Base-by-base conservation (phyloP, 2,329 filamentous ascomycete species). In the Hypoxylon sp. region DNA sequence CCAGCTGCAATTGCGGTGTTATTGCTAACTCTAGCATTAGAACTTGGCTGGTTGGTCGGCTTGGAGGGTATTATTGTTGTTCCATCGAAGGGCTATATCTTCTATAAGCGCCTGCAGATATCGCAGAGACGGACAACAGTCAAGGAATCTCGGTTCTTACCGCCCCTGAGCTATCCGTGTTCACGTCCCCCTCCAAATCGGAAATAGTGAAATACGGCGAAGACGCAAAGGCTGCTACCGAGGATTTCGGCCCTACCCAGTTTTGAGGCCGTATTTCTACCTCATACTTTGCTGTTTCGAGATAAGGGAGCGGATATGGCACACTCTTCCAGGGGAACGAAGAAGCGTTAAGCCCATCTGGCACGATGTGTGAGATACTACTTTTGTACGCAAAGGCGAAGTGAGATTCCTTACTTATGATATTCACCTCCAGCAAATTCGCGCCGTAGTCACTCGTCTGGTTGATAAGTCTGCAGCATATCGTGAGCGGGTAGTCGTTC, bases 1-100 rank as follows among this genome's bases (percentile, higher is more conserved):
- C 73, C 71, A 16, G 72, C 70, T 11, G 70, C 72, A 39, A 74
- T 73, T 7, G 72, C 71, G 2, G 72, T 67, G 45, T 67, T 71
- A 16, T 65, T 71, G 27, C 68, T 70, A 3, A 69, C 61, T 19
- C 61, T 61, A 14, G 32, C 52, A 8, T 55, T 57, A 8, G 65
- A 59, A 16, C 51, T 34, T n/a, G 69, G 41, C 14, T 61, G 53
- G 9, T 47, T 53, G 1, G 50, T 69, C n/a, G 66, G 59, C 12
- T 64, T 66, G 6, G 66, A 54, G 6, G 71, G 65, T 46, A 61
- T 43, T 34, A 61, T 59, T 16, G 50, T 67, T 27, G 57, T 64
- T 32, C 27, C 55, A 14, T 61, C 61, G 16, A 46, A 63, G 16
- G 60, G 19, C 69, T 71, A 39, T 48, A 30, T 46, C 19, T 34